Base-by-base conservation (phyloP, 1,284 basidiomycete genomes). In the Mrakiaceae sp. region DNA sequence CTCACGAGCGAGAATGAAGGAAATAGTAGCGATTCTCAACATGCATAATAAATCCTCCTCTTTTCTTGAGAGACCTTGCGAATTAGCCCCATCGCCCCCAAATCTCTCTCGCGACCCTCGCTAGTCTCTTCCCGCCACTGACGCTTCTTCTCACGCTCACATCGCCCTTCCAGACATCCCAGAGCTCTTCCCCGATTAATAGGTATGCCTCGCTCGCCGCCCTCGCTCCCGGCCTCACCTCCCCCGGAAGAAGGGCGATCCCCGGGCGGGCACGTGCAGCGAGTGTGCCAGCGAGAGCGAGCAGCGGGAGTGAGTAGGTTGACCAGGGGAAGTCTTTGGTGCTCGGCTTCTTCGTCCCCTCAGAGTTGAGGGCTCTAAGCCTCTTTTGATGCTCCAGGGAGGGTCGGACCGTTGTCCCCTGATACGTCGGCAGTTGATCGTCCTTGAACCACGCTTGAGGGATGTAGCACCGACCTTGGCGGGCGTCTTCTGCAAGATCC, bases 401-500 rank as follows among this genome's bases (percentile, higher is more conserved):
- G 9, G 4, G 43, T 49, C 48, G 48, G n/a, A 10, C 48, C 48
- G 48, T 49, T n/a, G 48, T 9, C 10, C n/a, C 48, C 48, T 49
- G 48, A 49, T 58, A 39, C 44, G 58, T 14, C 11, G 44, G 16
- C 3, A 14, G 53, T 46, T 12, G 4, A n/a, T 27, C 12, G 12
- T 48, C 11, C 10, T 8, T 43, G 53, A 56, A 55, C 53, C 61
- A 62, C 39, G 14, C 64, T 59, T 66, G 77, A 74, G 46, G 78
- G 5, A 79, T 69, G 70, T 79, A 80, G 6, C 77, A 66, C 48
- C 78, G 70, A 1, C 73, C 72, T 42, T 75, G 74, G 39, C 58
- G 40, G 1, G 73, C 76, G 67, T 79, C 78, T 60, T 74, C 76
- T 1, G 70, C 71, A 5, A 78, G 71, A 67, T 79, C 77, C 11